A percentile compares a stretch with the other conserved stretches of the same genome.
Evolutionary conservation across 2,329 filamentous ascomycete genomes (phyloP).

Genomic region (Hypoxylon rubiginosum): DNA sequence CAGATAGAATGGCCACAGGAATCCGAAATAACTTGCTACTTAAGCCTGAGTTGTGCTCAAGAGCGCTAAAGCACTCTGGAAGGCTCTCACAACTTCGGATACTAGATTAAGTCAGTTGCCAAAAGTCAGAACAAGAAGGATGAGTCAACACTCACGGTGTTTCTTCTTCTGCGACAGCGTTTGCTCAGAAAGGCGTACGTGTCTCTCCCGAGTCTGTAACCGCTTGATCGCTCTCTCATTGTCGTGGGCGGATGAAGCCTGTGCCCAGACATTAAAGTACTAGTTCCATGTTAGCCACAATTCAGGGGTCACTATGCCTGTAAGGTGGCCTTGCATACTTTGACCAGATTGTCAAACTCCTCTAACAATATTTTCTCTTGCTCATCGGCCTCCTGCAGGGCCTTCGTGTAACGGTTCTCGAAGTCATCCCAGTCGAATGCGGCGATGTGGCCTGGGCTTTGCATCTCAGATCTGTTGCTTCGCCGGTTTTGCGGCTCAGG

Average conservation of each 20-base stretch:
- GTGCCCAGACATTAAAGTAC: slow-evolving; percentile 86
- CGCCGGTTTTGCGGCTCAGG: slow-evolving; percentile 57
- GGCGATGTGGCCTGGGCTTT: slow-evolving; percentile 65
- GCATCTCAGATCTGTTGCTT: slow-evolving; percentile 51
- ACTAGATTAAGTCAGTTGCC: slow-evolving; percentile 54
- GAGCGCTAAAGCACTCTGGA: slow-evolving; percentile 72
- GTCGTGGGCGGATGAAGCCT: slow-evolving; percentile 78
- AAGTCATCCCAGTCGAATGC: slow-evolving; percentile 85
- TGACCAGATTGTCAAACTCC: slow-evolving; percentile 76
- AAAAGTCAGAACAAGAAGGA: slow-evolving; percentile 33
- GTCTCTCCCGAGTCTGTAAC: slow-evolving; percentile 83
- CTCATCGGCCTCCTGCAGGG: slow-evolving; percentile 72
- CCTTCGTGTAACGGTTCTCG: slow-evolving; percentile 74
- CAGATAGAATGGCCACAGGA: background rate
- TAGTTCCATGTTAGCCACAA: slow-evolving; percentile 53
- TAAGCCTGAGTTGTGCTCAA: slow-evolving; percentile 54
- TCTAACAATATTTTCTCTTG: slow-evolving; percentile 75
- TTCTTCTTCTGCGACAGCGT: slow-evolving; percentile 79
- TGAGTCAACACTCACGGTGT: slow-evolving; percentile 74
- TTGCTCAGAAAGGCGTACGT: slow-evolving; percentile 80
- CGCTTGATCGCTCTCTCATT: slow-evolving; percentile 83
- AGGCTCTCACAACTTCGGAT: slow-evolving; percentile 71
- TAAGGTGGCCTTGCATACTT: slow-evolving; percentile 59
- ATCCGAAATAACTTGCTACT: slow-evolving; percentile 18
- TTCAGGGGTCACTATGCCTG: slow-evolving; percentile 28